These are phyloP conservation scores for Drosera capensis DNA, from an alignment of 148 eudicot genomes.

Conservation along the genomic window DNA sequence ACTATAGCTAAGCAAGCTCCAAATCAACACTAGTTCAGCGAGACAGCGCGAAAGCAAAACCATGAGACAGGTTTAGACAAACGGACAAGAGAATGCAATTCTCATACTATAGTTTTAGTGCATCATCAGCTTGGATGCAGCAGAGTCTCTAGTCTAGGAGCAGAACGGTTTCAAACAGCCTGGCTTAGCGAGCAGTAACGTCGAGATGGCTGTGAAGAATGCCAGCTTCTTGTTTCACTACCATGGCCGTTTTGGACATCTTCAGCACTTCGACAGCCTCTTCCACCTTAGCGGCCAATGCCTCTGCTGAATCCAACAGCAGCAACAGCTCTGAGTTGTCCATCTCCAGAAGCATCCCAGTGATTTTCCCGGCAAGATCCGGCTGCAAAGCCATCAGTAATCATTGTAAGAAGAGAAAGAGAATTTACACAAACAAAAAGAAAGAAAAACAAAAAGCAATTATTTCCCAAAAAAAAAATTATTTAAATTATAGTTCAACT, in stretches of 20 bases:
- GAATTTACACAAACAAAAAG: background rate
- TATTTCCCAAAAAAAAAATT: background rate
- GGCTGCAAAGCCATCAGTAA: conserved; percentile 27
- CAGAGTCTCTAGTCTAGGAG: background rate
- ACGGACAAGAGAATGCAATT: too few species aligned
- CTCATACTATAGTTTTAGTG: too few species aligned
- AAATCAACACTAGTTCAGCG: too few species aligned
- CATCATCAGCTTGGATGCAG: too few species aligned
- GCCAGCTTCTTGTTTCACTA: conserved; percentile 27
- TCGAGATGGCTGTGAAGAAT: conserved; percentile 23
- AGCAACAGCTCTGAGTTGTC: conserved; percentile 54
- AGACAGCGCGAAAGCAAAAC: too few species aligned
- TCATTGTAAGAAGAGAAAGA: background rate
- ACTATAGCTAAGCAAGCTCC: too few species aligned
- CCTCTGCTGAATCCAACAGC: conserved; percentile 50
- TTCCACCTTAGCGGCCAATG: conserved; percentile 42
- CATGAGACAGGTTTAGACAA: too few species aligned
- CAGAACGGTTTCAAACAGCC: background rate
- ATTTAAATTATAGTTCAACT: too few species aligned
- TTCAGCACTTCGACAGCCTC: conserved; percentile 58
- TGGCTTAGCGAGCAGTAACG: conserved; percentile 41
- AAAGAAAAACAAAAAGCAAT: background rate
- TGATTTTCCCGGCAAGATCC: conserved; percentile 57
- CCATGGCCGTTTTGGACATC: conserved; percentile 25
- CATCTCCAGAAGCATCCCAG: conserved; percentile 90